These are phyloP conservation scores for Ophiocordyceps camponoti-rufipedis DNA, from an alignment of 2,329 filamentous ascomycete genomes.

Conservation along the genomic window DNA sequence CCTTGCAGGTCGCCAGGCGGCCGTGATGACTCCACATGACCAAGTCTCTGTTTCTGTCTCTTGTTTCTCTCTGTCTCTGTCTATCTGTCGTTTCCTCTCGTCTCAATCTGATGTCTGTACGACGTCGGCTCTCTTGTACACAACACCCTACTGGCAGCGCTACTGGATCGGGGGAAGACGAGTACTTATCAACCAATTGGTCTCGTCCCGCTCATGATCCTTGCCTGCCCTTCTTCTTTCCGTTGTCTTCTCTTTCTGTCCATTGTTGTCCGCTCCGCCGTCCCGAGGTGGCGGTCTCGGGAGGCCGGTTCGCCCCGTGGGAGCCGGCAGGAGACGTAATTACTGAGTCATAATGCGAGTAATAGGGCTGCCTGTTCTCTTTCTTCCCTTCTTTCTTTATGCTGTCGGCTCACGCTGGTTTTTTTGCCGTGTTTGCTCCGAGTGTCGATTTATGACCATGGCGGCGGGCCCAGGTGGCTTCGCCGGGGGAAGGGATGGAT, in stretches of 20 bases:
- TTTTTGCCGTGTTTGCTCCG: too few species aligned
- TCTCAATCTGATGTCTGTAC: not conserved
- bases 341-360: slow-evolving; percentile 10
- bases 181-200: too few species aligned
- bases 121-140: too few species aligned
- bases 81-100: slow-evolving; percentile 14
- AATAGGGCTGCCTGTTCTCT: slow-evolving; percentile 4
- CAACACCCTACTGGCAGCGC: too few species aligned
- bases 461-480: too few species aligned
- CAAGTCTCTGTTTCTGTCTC: slow-evolving; percentile 20
- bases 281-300: too few species aligned
- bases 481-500: too few species aligned
- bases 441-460: too few species aligned
- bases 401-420: not conserved
- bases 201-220: not conserved
- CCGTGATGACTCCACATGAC: slow-evolving; percentile 41
- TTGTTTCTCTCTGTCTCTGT: slow-evolving; percentile 14
- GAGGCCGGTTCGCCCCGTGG: not conserved
- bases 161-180: too few species aligned
- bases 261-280: not conserved
- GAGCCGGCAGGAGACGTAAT: slow-evolving; percentile 10
- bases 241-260: slow-evolving; percentile 8
- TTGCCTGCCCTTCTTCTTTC: not conserved
- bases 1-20: not conserved
- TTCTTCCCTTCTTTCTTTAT: not conserved